Base-by-base conservation (phyloP, 805 yeast genomes). In the Candida xiaguanensis region DNA sequence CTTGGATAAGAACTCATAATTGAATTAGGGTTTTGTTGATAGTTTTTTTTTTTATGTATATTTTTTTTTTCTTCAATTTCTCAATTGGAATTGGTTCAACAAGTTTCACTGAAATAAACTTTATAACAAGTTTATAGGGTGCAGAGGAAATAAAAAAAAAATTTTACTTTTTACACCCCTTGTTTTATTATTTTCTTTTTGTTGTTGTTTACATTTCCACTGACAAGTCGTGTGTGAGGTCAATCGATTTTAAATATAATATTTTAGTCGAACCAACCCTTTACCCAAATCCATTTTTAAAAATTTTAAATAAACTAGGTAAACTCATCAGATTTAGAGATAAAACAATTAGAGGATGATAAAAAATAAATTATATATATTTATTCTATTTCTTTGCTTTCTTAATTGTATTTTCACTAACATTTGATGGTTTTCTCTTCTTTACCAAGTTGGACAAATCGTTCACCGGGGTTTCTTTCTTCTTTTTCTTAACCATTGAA, bases 371-470 rank as follows among this genome's bases (percentile, higher is more conserved):
- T 9, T 20, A 8, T 26, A 26, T 12, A 12, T 11, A 26, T 26
- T 8, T 8, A 8, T 16, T 14, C n/a, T 28, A 13, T 28, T 22
- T 34, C 6, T 17, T 34, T 24, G 5, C 12, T 17, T 34, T 34
- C 16, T 34, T 34, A 15, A 3, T 31, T 5, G 4, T 8, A 31
- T 24, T 25, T 8, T 24, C 23, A 20, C 16, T 18, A 4, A 14
- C 30, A 8, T 17, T 15, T 8, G 30, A 25, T 11, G 32, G 20
- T 31, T 61, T 68, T 53, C 75, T 74, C 61, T 82, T 83, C 53
- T 76, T 78, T 8, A 81, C 84, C 68, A 77, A 67, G 3, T 76
- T 63, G 0, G 86, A 75, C 44, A 83, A 61, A 53, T 82, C 88
- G 49, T 82, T 80, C 7, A 81, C 78, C 4, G 36, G 38, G 11